Conservation (phyloP, 768 basidiomycete species). For the Coprinopsis strossmayeri region DNA sequence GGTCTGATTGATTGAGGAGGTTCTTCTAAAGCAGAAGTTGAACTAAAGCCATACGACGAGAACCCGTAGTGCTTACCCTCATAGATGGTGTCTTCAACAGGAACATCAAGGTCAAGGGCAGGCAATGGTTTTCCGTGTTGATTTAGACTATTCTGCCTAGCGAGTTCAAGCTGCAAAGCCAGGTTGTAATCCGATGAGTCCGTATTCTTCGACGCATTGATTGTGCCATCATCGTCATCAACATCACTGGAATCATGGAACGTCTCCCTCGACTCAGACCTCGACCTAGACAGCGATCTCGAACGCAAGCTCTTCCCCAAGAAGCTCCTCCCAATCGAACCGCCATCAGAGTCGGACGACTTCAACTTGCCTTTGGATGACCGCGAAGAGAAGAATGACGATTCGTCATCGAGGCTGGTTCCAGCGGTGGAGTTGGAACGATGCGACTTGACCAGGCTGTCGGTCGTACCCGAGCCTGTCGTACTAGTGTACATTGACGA, state of each 20-base stretch:
- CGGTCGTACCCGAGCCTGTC: conserved; percentile 56
- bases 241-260: conserved; percentile 34
- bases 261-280: conserved; percentile 38
- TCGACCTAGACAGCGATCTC: conserved; percentile 30
- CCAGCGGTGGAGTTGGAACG: conserved; percentile 65
- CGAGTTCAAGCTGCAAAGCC: conserved; percentile 71
- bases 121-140: conserved; percentile 47
- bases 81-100: conserved; percentile 64
- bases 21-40: conserved; percentile 39
- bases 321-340: conserved; percentile 40
- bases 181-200: conserved; percentile 76
- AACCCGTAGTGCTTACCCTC: conserved; percentile 47
- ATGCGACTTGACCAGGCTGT: conserved; percentile 63
- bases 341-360: conserved; percentile 37
- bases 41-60: conserved; percentile 7
- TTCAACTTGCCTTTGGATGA: conserved; percentile 34
- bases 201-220: conserved; percentile 23
- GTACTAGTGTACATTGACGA: conserved; percentile 70
- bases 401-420: conserved; percentile 62
- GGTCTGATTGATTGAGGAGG: conserved; percentile 51
- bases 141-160: conserved; percentile 76
- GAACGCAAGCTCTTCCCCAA: conserved; percentile 32
- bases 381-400: conserved; percentile 35
- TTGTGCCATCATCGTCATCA: conserved; percentile 39
- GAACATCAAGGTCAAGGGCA: conserved; percentile 34